Evolutionary conservation across 139 green algal genomes (phyloP).

Genomic region (Eudorina sp.): DNA sequence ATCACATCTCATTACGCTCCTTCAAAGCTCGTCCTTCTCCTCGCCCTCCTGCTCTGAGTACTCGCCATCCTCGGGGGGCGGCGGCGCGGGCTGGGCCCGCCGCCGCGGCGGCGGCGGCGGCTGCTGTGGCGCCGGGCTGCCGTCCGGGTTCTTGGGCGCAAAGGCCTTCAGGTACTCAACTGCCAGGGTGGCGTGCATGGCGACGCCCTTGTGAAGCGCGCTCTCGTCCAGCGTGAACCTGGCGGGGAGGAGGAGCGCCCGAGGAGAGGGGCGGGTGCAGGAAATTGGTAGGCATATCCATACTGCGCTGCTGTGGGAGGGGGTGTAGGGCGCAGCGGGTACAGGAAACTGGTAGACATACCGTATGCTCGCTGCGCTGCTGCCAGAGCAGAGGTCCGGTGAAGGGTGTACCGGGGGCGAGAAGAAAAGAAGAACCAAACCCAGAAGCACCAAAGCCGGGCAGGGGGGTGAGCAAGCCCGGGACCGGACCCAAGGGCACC

Average conservation of each 20-base stretch:
- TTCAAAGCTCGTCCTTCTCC: constrained; percentile 28
- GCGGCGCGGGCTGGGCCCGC: background rate
- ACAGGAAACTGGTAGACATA: too few species aligned
- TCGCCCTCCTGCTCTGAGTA: background rate
- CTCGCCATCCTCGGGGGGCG: background rate
- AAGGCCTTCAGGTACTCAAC: constrained; percentile 62
- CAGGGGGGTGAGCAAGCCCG: too few species aligned
- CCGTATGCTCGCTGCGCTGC: too few species aligned
- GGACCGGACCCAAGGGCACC: too few species aligned
- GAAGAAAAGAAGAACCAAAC: background rate
- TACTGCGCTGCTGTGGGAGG: too few species aligned
- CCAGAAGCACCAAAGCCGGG: background rate
- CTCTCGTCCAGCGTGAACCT: constrained; percentile 87
- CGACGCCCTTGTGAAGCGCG: constrained; percentile 78
- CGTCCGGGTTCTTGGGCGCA: too few species aligned
- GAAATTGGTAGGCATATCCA: too few species aligned
- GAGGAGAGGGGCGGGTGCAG: background rate
- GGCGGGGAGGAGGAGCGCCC: background rate
- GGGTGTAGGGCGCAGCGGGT: too few species aligned
- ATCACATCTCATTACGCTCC: too few species aligned
- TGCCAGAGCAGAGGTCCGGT: too few species aligned
- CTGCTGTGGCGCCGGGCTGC: background rate
- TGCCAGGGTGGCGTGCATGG: constrained; percentile 81
- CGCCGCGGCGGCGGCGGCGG: background rate
- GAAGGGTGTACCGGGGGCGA: too few species aligned